These are phyloP conservation scores for Colletotrichum sp. DNA, from an alignment of 2,329 filamentous ascomycete species.

Conservation along the genomic window DNA sequence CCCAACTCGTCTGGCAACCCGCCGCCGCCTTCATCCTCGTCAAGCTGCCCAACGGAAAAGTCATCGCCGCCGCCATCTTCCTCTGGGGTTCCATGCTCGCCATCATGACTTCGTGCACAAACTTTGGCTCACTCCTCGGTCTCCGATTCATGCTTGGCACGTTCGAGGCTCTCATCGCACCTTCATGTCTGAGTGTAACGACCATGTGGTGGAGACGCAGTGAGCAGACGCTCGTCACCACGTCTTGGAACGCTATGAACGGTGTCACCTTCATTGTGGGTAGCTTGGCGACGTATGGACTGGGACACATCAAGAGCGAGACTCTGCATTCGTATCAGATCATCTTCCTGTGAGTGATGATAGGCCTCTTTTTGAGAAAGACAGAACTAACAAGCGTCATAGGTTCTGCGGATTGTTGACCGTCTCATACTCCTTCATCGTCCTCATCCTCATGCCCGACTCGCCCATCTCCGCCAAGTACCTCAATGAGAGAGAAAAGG, in stretches of 20 bases:
- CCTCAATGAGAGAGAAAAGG: conserved; percentile 56
- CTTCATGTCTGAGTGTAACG: conserved; percentile 56
- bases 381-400: accelerated
- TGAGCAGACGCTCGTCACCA: conserved; percentile 54
- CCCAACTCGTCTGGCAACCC: conserved; percentile 29
- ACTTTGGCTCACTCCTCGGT: conserved; percentile 49
- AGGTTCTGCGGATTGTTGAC: conserved; percentile 41
- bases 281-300: conserved; percentile 33
- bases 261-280: conserved; percentile 54
- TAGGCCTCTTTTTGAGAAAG: no score
- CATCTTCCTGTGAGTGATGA: conserved; percentile 22
- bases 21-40: conserved; percentile 26
- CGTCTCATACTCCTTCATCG: conserved; percentile 48
- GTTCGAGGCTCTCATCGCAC: conserved; percentile 54
- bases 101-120: conserved; percentile 53
- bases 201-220: conserved; percentile 59
- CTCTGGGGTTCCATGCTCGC: conserved; percentile 27
- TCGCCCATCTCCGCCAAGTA: conserved; percentile 63
- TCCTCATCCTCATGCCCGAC: conserved; percentile 64
- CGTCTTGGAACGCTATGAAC: conserved; percentile 58
- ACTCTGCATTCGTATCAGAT: conserved; percentile 24
- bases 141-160: conserved; percentile 49
- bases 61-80: conserved; percentile 25
- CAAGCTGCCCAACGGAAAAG: conserved; percentile 28
- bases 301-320: conserved; percentile 30